Evolutionary conservation across 352 stramenopile genomes (phyloP).

Genomic region (Phytopythium kandeliae): DNA sequence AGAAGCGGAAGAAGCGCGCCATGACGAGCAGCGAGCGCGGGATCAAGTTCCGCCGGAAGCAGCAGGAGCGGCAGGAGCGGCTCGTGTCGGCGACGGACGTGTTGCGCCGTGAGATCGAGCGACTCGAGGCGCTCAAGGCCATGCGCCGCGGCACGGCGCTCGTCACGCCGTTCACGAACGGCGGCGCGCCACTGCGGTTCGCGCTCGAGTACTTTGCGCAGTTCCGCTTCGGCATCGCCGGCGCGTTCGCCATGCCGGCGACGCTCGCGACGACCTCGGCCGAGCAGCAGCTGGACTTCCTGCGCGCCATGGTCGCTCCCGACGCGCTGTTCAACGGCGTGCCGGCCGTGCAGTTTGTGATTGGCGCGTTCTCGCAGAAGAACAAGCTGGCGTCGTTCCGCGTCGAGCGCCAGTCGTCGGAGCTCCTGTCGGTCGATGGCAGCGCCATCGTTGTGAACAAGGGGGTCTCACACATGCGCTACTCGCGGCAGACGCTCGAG

Average conservation of each 20-base stretch:
- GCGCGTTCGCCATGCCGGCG: not conserved
- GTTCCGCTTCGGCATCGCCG: constrained; percentile 12
- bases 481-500: constrained; percentile 24
- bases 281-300: constrained; percentile 10
- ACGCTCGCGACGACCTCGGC: constrained; percentile 5
- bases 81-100: constrained; percentile 7
- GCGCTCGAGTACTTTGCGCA: constrained; percentile 18
- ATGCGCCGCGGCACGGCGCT: constrained; percentile 16
- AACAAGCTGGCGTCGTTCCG: constrained; percentile 10
- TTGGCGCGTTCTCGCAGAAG: constrained; percentile 17
- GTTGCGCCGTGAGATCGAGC: constrained; percentile 18
- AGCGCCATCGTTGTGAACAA: constrained; percentile 12
- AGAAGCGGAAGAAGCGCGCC: constrained; percentile 4
- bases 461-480: constrained; percentile 25
- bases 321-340: constrained; percentile 11
- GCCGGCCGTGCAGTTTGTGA: constrained; percentile 2
- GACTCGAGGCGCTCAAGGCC: constrained; percentile 15
- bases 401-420: constrained; percentile 10
- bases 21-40: constrained; percentile 24
- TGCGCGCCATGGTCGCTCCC: constrained; percentile 3
- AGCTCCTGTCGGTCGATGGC: constrained; percentile 7
- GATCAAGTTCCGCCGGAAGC: constrained; percentile 21
- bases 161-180: constrained; percentile 9
- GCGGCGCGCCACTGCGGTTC: constrained; percentile 17
- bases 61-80: constrained; percentile 16